Base-by-base conservation (phyloP, 176 grass and related monocot species). In the Tillandsia leiboldiana region DNA sequence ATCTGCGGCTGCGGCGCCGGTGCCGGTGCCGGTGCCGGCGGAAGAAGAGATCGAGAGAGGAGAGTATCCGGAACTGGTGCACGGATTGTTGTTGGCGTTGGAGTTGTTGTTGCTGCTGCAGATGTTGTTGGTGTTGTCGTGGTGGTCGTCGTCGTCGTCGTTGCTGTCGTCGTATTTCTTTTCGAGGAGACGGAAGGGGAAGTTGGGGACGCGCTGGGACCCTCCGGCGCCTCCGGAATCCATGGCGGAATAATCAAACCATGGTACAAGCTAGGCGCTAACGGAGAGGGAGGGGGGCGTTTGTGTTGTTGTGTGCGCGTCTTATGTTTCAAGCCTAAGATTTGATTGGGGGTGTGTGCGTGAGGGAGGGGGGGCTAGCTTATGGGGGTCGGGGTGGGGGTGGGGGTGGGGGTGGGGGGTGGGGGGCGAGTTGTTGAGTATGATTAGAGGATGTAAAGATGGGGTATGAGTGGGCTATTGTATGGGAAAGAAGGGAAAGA, bases 131-230 rank as follows among this genome's bases (percentile, higher is more conserved):
- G 53, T 57, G 53, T 12, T 57, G 51, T 10, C 14, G 1, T 10
- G 51, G 14, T 56, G 11, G n/a, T 12, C 53, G 13, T 56, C 53
- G 12, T 14, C 53, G 12, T 14, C 53, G 56, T 14, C 20, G n/a
- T 15, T 17, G 12, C n/a, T 59, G 8, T 77, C 75, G 20, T 76
- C 73, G 33, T 77, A 65, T 33, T 69, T 77, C 75, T 77, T 77
- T 66, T 77, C 75, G 24, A 77, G 75, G 42, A 77, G 75, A n/a
- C 69, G 75, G 33, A 77, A 53, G 11, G 75, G 75, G 52, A 77
- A 77, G 42, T 69, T 77, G 15, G 52, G 65, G 65, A 4, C 29
- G 28, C 75, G 51, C 10, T 66, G 65, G 20, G 65, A 58, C 12
- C 65, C 51, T 22, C 65, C 65, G 18, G 28, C 53, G 15, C 48